Percentiles rank a stretch among this genome's conserved stretches.
Conservation (phyloP, 257 asterid genomes). For the Solanum gandarillasii region DNA sequence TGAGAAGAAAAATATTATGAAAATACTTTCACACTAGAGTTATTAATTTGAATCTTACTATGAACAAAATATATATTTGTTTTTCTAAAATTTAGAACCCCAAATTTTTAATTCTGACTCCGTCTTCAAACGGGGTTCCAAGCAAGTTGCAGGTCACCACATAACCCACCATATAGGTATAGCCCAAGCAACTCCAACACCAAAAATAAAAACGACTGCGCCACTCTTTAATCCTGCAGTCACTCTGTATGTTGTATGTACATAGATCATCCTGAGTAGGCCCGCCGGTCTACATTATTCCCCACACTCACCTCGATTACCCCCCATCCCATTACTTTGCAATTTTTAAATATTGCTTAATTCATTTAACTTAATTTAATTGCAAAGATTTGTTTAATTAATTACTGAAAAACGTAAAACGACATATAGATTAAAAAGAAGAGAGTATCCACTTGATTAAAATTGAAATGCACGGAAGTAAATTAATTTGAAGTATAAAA, state of each 20-base stretch:
- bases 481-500: background rate
- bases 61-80: no score
- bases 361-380: no score
- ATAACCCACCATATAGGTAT: background rate
- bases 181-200: background rate
- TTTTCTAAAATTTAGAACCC: fast-evolving
- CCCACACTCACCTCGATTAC: background rate
- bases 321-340: background rate
- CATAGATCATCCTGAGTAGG: background rate
- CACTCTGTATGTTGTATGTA: background rate
- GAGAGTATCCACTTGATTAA: background rate
- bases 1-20: no score
- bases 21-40: no score
- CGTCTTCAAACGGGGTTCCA: no score
- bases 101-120: no score
- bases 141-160: background rate
- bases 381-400: no score
- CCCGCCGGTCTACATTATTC: background rate
- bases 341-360: no score
- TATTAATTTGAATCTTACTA: no score
- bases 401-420: background rate
- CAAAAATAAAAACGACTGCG: background rate
- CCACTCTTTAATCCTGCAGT: background rate
- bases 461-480: background rate
- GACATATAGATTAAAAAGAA: background rate